These are phyloP conservation scores for Rhodotorula babjevae DNA, from an alignment of 768 basidiomycete genomes.

Conservation along the genomic window DNA sequence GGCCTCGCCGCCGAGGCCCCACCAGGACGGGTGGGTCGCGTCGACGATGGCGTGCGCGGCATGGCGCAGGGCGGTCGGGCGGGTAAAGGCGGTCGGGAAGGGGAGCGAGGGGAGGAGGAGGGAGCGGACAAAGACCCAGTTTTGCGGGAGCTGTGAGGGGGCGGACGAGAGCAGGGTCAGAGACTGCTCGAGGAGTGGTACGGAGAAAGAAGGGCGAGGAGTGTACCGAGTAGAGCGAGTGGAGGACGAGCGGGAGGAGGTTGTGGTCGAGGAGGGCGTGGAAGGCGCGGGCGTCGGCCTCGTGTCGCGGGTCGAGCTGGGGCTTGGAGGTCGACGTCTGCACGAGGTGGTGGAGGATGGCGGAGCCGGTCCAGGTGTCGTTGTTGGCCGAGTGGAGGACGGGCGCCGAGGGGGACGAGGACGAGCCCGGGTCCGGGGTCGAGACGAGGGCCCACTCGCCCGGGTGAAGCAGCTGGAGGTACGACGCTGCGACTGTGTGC, in stretches of 20 bases:
- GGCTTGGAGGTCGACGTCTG: background rate
- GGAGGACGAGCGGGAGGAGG: conserved; percentile 34
- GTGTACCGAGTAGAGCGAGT: conserved; percentile 37
- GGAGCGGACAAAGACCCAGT: conserved; percentile 28
- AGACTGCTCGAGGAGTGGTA: background rate
- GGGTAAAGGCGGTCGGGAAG: conserved; percentile 27
- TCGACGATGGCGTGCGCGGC: conserved; percentile 23
- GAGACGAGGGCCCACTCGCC: conserved; percentile 27
- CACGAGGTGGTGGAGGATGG: conserved; percentile 26
- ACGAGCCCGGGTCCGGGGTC: conserved; percentile 10
- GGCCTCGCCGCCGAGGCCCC: conserved; percentile 35
- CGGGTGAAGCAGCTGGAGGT: conserved; percentile 31
- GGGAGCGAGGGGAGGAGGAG: conserved; percentile 27
- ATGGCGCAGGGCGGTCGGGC: conserved; percentile 26
- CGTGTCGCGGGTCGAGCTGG: background rate
- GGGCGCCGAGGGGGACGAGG: conserved; percentile 16
- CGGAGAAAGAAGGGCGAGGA: background rate
- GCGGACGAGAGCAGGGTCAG: conserved; percentile 1
- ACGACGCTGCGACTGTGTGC: conserved; percentile 27
- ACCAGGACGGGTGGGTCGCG: conserved; percentile 29
- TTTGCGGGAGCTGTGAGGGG: conserved; percentile 18
- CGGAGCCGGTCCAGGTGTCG: conserved; percentile 8
- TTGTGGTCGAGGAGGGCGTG: conserved; percentile 31
- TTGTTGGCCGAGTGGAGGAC: conserved; percentile 13
- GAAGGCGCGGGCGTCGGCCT: conserved; percentile 19